A percentile compares a stretch with the other conserved stretches of the same genome.
Evolutionary conservation across 345 rosid species (phyloP).

Genomic region (Dipteronia dyeriana): DNA sequence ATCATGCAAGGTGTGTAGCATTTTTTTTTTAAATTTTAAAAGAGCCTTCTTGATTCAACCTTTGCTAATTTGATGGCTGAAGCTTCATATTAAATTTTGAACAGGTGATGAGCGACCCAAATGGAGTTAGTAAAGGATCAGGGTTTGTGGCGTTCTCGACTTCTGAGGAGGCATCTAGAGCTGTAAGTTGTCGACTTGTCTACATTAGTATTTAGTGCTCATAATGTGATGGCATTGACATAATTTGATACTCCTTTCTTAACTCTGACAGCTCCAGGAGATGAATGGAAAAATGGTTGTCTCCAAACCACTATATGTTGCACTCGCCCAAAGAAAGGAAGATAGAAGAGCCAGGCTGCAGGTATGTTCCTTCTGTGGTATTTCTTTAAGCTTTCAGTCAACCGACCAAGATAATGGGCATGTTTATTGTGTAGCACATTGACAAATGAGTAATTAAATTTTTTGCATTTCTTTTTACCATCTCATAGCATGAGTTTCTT

Average conservation of each 20-base stretch:
- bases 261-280: conserved; percentile 51
- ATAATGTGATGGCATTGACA: not conserved
- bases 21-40: not conserved
- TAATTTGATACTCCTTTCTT: conserved; percentile 21
- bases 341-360: conserved; percentile 93
- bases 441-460: not conserved
- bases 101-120: conserved; percentile 85
- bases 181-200: conserved; percentile 50
- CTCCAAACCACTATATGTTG: conserved; percentile 91
- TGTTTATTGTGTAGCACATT: not conserved
- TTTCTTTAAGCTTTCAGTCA: not conserved
- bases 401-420: not conserved
- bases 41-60: not conserved
- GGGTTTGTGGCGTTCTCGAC: conserved; percentile 82
- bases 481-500: not conserved
- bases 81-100: conserved; percentile 14
- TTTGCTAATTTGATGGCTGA: not conserved
- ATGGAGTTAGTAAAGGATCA: conserved; percentile 74
- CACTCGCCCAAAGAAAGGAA: conserved; percentile 92
- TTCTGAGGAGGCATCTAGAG: conserved; percentile 83
- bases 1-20: conserved; percentile 77
- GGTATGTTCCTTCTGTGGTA: conserved; percentile 38
- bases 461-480: not conserved
- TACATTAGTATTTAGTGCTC: not conserved
- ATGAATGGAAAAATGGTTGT: conserved; percentile 94